Evolutionary conservation across 1,284 basidiomycete species (phyloP).

Genomic region (Porodaedalea pini): DNA sequence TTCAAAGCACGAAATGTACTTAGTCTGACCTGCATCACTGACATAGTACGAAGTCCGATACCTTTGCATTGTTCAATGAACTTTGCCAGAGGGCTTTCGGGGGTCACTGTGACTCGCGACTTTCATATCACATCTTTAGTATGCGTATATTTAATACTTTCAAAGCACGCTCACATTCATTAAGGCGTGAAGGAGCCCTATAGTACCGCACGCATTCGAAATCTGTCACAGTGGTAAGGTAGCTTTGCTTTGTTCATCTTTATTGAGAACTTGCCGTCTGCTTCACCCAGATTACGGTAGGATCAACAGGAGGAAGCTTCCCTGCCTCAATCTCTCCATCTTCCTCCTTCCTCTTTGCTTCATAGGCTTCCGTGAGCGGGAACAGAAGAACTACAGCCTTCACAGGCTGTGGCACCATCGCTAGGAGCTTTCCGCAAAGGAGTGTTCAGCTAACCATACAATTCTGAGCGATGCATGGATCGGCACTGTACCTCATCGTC

Average conservation of each 20-base stretch:
- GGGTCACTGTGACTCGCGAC: constrained; percentile 54
- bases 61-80: constrained; percentile 66
- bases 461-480: too few species aligned
- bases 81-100: constrained; percentile 54
- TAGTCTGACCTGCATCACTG: constrained; percentile 21
- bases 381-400: constrained; percentile 83
- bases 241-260: neutral
- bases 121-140: constrained; percentile 27
- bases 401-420: constrained; percentile 64
- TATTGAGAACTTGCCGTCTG: constrained; percentile 55
- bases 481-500: constrained; percentile 56
- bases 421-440: constrained; percentile 51
- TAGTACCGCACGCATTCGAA: constrained; percentile 85
- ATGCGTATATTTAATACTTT: neutral
- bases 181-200: constrained; percentile 79
- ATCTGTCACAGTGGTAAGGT: constrained; percentile 48
- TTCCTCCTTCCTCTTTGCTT: constrained; percentile 51
- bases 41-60: constrained; percentile 24
- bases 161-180: constrained; percentile 54
- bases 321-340: constrained; percentile 47
- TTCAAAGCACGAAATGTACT: constrained; percentile 20
- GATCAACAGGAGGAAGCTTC: constrained; percentile 54
- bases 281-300: constrained; percentile 69
- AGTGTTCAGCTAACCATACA: neutral
- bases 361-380: constrained; percentile 57